phyloP scores from a whole-genome alignment of 2,329 filamentous ascomycete species.

The Phialocephala sp. region DNA sequence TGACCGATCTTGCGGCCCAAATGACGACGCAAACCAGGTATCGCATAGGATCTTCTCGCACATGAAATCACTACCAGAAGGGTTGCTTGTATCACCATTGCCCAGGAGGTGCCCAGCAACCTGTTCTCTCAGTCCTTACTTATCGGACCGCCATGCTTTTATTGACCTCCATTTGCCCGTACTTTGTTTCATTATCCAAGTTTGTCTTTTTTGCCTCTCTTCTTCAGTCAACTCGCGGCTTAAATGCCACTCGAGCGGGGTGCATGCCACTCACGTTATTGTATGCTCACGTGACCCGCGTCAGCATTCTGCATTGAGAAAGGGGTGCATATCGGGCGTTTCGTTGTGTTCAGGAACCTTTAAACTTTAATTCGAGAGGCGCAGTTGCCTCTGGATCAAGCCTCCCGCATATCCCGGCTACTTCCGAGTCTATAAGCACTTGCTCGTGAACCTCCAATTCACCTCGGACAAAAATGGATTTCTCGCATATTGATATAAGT shows the following conservation, averaged over 20 bases:
- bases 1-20: slow-evolving; percentile 23
- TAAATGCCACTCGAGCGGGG: slow-evolving; percentile 16
- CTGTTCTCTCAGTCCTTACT: background rate
- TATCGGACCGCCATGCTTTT: slow-evolving; percentile 10
- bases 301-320: slow-evolving; percentile 5
- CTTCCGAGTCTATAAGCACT: slow-evolving; percentile 3
- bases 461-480: background rate
- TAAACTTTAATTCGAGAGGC: slow-evolving; percentile 11
- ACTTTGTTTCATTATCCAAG: background rate
- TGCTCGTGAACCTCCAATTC: background rate
- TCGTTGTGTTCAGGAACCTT: slow-evolving; percentile 6
- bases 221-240: slow-evolving; percentile 9
- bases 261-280: slow-evolving; percentile 8
- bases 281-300: slow-evolving; percentile 15
- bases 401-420: background rate
- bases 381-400: background rate
- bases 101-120: background rate
- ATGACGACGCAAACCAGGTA: background rate
- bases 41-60: slow-evolving; percentile 13
- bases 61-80: slow-evolving; percentile 5
- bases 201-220: slow-evolving; percentile 3
- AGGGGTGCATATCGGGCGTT: slow-evolving; percentile 13
- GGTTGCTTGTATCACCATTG: slow-evolving; percentile 10
- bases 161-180: slow-evolving; percentile 16
- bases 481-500: background rate